Evolutionary conservation across 345 rosid species (phyloP).

Genomic region (Camelina laxa): DNA sequence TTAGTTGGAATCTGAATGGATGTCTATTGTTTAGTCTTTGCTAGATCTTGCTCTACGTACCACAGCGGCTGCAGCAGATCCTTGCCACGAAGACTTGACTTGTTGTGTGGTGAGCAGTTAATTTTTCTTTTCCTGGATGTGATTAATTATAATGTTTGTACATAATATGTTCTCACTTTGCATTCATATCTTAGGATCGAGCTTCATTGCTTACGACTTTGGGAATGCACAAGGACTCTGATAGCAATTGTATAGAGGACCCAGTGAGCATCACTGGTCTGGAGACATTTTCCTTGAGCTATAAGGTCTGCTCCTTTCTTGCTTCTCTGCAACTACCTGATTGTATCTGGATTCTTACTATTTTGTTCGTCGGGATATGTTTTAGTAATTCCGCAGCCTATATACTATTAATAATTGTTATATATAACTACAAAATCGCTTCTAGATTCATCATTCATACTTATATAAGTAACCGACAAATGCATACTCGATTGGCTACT

Average conservation of each 20-base stretch:
- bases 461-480: background rate
- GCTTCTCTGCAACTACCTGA: slow-evolving; percentile 4
- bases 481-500: background rate
- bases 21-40: slow-evolving; percentile 59
- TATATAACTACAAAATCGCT: background rate
- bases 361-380: background rate
- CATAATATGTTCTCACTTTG: slow-evolving; percentile 25
- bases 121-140: slow-evolving; percentile 28
- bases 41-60: slow-evolving; percentile 96
- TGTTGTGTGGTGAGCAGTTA: slow-evolving; percentile 79
- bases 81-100: slow-evolving; percentile 93
- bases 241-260: slow-evolving; percentile 62
- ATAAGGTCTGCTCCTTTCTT: slow-evolving; percentile 64
- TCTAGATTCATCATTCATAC: slow-evolving; percentile 8
- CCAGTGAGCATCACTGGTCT: slow-evolving; percentile 85
- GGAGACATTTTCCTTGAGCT: slow-evolving; percentile 94
- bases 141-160: slow-evolving; percentile 8
- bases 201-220: slow-evolving; percentile 81
- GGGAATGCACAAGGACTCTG: slow-evolving; percentile 66
- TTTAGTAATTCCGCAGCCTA: background rate
- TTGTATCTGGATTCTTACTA: background rate
- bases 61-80: slow-evolving; percentile 97
- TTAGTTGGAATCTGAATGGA: slow-evolving; percentile 27
- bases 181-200: slow-evolving; percentile 69
- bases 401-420: background rate